Percentiles rank a stretch among this genome's conserved stretches.
Evolutionary conservation across 2,329 filamentous ascomycete species (phyloP).

Genomic region (Tolypocladium pustulatum): DNA sequence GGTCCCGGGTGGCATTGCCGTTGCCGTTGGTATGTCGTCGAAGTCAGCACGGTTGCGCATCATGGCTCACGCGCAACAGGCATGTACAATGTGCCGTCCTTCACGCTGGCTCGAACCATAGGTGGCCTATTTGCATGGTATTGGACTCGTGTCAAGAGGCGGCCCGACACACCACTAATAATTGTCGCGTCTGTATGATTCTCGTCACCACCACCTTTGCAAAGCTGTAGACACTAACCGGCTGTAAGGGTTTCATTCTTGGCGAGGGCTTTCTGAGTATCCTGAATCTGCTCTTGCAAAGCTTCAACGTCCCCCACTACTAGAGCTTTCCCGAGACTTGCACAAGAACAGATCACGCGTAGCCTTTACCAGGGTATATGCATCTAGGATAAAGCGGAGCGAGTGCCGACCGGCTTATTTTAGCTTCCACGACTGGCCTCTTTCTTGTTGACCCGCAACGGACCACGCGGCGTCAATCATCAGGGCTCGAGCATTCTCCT

Average conservation of each 20-base stretch:
- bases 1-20: conserved; percentile 87
- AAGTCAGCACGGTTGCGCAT: background rate
- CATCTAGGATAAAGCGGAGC: background rate
- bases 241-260: conserved; percentile 65
- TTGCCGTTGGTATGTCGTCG: conserved; percentile 62
- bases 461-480: conserved; percentile 56
- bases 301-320: conserved; percentile 63
- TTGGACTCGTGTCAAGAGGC: conserved; percentile 50
- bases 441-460: conserved; percentile 27
- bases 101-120: conserved; percentile 78
- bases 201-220: background rate
- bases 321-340: conserved; percentile 16
- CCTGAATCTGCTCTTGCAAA: conserved; percentile 75
- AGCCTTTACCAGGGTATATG: background rate
- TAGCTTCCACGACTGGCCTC: conserved; percentile 40
- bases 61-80: conserved; percentile 32
- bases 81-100: conserved; percentile 97
- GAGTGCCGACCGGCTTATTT: conserved; percentile 19
- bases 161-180: conserved; percentile 66
- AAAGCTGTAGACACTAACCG: conserved; percentile 1
- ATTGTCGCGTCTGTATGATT: conserved; percentile 62
- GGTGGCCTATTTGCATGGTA: conserved; percentile 69
- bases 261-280: conserved; percentile 91
- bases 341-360: background rate
- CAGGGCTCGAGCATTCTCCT: conserved; percentile 59